phyloP scores from a whole-genome alignment of 306 rosid genomes.

The Casuarina equisetifolia region DNA sequence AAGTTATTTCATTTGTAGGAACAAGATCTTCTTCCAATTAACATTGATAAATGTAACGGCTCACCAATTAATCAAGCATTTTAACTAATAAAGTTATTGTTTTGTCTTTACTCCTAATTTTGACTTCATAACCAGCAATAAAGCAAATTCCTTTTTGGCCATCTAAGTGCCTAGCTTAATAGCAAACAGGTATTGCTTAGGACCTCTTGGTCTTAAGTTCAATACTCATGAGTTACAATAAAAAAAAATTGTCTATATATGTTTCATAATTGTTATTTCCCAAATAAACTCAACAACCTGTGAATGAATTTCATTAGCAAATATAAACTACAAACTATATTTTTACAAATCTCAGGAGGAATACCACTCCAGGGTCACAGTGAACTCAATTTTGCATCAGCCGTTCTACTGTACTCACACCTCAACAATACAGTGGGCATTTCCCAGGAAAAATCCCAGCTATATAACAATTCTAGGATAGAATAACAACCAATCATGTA shows the following conservation, averaged over 20 bases:
- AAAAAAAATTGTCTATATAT: background rate
- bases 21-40: no score
- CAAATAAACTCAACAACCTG: background rate
- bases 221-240: no score
- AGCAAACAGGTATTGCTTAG: no score
- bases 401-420: conserved; percentile 30
- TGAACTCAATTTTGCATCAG: conserved; percentile 16
- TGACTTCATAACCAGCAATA: no score
- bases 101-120: no score
- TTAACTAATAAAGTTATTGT: no score
- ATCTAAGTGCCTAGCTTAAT: no score
- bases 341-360: conserved; percentile 40
- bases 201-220: no score
- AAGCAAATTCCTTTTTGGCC: no score
- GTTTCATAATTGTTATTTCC: background rate
- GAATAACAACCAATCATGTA: conserved; percentile 58
- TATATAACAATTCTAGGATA: conserved; percentile 26
- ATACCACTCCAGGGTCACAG: conserved; percentile 29
- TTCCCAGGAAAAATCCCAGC: conserved; percentile 33
- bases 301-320: conserved; percentile 8
- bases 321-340: conserved; percentile 22
- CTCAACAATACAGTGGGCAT: conserved; percentile 20
- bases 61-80: no score
- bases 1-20: no score
- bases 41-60: no score